Conservation (phyloP, 1,139 yeast species). For the Wickerhamiella pararugosa region DNA sequence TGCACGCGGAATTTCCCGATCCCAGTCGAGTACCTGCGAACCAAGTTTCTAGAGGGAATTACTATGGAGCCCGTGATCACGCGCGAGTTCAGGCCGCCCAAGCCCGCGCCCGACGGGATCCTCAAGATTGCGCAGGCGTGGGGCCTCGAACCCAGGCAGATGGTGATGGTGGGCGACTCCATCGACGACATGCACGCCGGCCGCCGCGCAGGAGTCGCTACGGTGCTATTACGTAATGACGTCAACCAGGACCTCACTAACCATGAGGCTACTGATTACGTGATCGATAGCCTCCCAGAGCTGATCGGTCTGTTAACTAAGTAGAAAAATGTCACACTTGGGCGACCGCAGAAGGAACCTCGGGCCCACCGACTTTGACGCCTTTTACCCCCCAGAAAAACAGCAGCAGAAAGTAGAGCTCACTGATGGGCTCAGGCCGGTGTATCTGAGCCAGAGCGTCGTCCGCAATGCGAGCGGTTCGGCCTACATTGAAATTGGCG, state of each 20-base stretch:
- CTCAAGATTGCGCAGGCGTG: conserved; percentile 36
- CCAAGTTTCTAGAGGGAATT: conserved; percentile 29
- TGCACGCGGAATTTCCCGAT: conserved; percentile 43
- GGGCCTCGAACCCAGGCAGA: conserved; percentile 29
- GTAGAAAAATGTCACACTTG: conserved; percentile 10
- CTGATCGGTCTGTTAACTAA: conserved; percentile 25
- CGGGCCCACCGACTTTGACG: conserved; percentile 24
- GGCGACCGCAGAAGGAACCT: conserved; percentile 25
- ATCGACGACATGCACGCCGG: conserved; percentile 51
- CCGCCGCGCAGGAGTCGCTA: conserved; percentile 39
- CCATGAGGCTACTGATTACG: conserved; percentile 29
- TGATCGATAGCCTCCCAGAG: conserved; percentile 30
- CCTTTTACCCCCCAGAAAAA: neutral
- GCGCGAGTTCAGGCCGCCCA: conserved; percentile 47
- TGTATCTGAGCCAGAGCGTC: conserved; percentile 40
- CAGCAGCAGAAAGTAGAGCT: neutral
- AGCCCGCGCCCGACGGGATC: conserved; percentile 48
- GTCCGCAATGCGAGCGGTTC: conserved; percentile 74
- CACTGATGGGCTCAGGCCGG: conserved; percentile 12
- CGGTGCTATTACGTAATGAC: conserved; percentile 36
- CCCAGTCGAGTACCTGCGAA: conserved; percentile 37
- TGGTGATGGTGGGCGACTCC: conserved; percentile 60
- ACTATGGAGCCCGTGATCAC: conserved; percentile 40
- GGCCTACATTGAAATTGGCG: conserved; percentile 55
- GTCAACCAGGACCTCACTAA: conserved; percentile 30